Base-by-base conservation (phyloP, 371 early-diverging fungal species). In the Mucor piriformis region DNA sequence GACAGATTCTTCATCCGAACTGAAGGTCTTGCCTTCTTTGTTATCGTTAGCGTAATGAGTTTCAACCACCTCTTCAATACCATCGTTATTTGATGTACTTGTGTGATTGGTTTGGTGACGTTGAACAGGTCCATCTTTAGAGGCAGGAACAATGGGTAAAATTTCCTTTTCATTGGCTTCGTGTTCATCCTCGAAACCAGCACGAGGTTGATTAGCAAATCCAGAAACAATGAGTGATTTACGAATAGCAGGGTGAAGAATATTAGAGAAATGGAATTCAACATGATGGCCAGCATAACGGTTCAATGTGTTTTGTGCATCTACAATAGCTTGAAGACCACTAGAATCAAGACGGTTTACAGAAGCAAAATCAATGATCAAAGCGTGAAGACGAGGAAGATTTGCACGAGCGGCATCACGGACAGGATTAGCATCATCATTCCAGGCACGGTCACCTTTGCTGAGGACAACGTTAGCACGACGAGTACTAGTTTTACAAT, bases 281-380 rank as follows among this genome's bases (percentile, higher is more conserved):
- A 83, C 76, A 16, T 68, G 65, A 21, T 72, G 78, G 37, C 79
- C 88, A 42, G 82, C 67, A 59, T 82, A 86, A 25, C 81, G 72
- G 46, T 74, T 75, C 21, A 84, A 50, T 0, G 81, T 76, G 20
- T 63, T 72, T 55, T 77, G 74, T 15, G 81, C 72, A 61, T 88
- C 88, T 6, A 85, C 61, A 16, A 88, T 72, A 16, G 81, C 76
- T 63, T 88, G 86, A 18, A 83, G 57, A 42, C 88, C 90, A 18
- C 88, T 85, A 2, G 83, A 76, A 67, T 90, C 90, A 21, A 88
- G 54, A 21, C 67, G 54, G 53, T 84, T 86, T 21, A 88, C 91
- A 33, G 79, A 72, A 0, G 83, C 64, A 54, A 88, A 84, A 60
- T 88, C 91, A 61, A 90, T 73, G 21, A 90, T 79, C 13, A 88